Conservation (phyloP, 2,329 filamentous ascomycete species). For the Colletotrichum lupini region DNA sequence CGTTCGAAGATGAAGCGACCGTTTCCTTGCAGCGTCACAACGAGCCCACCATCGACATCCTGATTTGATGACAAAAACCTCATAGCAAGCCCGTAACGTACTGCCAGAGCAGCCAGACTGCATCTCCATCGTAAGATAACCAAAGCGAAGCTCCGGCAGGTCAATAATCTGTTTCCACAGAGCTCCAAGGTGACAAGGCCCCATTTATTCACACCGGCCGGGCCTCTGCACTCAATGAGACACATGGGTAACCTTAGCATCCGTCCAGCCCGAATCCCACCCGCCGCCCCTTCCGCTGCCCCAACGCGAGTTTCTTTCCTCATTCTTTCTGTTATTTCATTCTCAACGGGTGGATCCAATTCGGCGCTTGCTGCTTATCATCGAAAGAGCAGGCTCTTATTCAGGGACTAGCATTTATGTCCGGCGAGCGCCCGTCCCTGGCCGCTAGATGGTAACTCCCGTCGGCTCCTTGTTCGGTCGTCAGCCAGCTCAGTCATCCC, state of each 20-base stretch:
- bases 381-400: not conserved
- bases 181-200: not conserved
- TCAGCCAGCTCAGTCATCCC: conserved; percentile 5
- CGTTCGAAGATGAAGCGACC: not conserved
- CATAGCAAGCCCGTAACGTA: not conserved
- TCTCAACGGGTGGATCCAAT: not conserved
- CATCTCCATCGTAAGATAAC: not conserved
- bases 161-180: not conserved
- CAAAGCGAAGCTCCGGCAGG: not conserved
- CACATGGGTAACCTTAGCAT: not conserved
- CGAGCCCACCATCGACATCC: not conserved
- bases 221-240: not conserved
- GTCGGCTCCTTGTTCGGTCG: not conserved
- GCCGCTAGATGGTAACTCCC: not conserved
- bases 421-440: conserved; percentile 4
- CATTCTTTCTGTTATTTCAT: not conserved
- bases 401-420: not conserved
- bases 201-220: not conserved
- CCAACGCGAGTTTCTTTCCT: not conserved
- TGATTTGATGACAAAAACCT: conserved; percentile 23
- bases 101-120: not conserved
- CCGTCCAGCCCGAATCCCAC: conserved; percentile 20
- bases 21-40: conserved; percentile 21
- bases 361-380: not conserved
- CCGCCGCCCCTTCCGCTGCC: conserved; percentile 14